A percentile compares a stretch with the other conserved stretches of the same genome.
phyloP scores from a whole-genome alignment of 1,284 basidiomycete species.

The Fomitopsis betulina region DNA sequence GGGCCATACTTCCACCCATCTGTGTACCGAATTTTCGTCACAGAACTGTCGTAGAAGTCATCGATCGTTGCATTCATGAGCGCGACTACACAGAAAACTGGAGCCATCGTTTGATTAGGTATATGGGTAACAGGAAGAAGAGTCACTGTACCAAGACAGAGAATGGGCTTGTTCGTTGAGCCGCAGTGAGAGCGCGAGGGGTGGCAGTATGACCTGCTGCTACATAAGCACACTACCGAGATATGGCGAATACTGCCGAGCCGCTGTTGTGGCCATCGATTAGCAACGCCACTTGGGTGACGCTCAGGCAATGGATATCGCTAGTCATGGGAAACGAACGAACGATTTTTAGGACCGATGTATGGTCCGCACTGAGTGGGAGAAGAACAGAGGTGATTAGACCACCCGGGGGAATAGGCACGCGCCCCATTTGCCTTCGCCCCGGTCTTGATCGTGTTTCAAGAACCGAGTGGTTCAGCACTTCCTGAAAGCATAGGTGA shows the following conservation, averaged over 20 bases:
- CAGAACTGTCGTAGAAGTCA: not conserved
- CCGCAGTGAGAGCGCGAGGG: not conserved
- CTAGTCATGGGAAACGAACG: not conserved
- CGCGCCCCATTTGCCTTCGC: not conserved
- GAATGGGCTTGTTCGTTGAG: not conserved
- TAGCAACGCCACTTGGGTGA: not conserved
- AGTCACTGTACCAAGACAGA: not conserved
- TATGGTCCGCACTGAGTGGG: not conserved
- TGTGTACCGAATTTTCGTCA: not conserved
- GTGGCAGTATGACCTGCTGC: not conserved
- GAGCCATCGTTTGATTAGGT: not conserved
- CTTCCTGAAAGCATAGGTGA: not conserved
- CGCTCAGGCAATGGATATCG: not conserved
- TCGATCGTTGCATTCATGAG: not conserved
- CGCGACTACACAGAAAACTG: not conserved
- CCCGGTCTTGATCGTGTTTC: not conserved
- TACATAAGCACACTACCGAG: not conserved
- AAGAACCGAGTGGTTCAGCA: not conserved
- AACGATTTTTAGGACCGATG: not conserved
- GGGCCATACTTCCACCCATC: not conserved
- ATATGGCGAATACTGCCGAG: not conserved
- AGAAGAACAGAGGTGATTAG: not conserved
- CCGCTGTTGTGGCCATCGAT: not conserved
- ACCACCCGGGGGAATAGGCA: not conserved
- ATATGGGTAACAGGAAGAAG: not conserved